A percentile compares a stretch with the other conserved stretches of the same genome.
Conservation (phyloP, 2,329 filamentous ascomycete species). For the Bipolaris gigantea region DNA sequence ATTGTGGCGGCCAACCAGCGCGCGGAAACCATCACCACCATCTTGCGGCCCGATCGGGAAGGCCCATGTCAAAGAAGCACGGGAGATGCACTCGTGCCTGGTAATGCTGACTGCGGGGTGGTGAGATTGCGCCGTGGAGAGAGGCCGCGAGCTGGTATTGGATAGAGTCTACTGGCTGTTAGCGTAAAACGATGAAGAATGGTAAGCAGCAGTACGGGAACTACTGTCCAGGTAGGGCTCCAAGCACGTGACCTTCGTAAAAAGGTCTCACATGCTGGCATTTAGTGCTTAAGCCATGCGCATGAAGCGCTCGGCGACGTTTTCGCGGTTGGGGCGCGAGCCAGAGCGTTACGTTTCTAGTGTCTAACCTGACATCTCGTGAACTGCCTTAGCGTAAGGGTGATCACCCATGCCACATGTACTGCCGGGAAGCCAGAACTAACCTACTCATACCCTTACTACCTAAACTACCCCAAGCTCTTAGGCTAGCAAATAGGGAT, state of each 20-base stretch:
- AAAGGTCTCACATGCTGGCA: not conserved
- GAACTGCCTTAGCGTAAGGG: not conserved
- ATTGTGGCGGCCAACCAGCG: slow-evolving; percentile 21
- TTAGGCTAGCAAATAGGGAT: not conserved
- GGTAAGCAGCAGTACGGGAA: slow-evolving; percentile 7
- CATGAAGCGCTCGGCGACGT: not conserved
- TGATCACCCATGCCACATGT: not conserved
- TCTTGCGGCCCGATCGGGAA: slow-evolving; percentile 11
- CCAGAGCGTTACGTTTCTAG: not conserved
- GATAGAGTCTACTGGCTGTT: not conserved
- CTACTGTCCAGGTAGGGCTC: not conserved
- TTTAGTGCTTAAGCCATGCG: not conserved
- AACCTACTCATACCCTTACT: not conserved
- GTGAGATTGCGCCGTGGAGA: slow-evolving; percentile 1
- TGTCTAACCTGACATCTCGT: not conserved
- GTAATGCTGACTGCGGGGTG: slow-evolving; percentile 4
- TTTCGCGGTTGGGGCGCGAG: not conserved
- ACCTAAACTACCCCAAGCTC: not conserved
- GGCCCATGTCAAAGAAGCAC: slow-evolving; percentile 21
- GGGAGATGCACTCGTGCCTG: slow-evolving; percentile 24
- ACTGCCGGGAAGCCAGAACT: not conserved
- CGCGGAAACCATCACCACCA: slow-evolving; percentile 19
- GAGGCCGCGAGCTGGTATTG: slow-evolving; percentile 9
- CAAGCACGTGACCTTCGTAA: not conserved
- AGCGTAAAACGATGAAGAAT: slow-evolving; percentile 6